These are phyloP conservation scores for Boletus insuetus DNA, from an alignment of 768 basidiomycete species.

Conservation along the genomic window DNA sequence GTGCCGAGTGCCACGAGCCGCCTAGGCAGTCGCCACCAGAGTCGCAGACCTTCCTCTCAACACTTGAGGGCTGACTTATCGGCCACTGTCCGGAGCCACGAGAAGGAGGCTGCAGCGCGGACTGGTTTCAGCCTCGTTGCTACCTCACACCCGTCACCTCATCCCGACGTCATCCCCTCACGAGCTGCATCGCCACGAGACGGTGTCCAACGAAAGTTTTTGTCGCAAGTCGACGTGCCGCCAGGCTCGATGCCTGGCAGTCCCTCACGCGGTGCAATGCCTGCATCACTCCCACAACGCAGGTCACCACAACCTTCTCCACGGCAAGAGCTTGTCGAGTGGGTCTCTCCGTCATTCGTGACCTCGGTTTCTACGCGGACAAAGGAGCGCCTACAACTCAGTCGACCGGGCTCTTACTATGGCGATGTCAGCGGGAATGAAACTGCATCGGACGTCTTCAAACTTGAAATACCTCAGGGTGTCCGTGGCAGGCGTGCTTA, in stretches of 20 bases:
- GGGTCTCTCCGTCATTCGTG: constrained; percentile 19
- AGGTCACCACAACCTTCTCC: constrained; percentile 31
- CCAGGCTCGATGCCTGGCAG: constrained; percentile 15
- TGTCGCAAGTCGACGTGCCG: constrained; percentile 16
- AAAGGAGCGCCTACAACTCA: constrained; percentile 10
- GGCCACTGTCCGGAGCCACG: constrained; percentile 26
- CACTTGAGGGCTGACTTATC: constrained; percentile 30
- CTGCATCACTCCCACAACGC: constrained; percentile 17
- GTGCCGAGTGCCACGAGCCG: constrained; percentile 27
- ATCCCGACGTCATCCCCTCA: constrained; percentile 27
- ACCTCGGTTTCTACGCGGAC: constrained; percentile 19
- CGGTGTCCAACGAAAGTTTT: constrained; percentile 15
- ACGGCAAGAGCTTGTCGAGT: constrained; percentile 25
- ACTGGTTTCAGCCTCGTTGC: constrained; percentile 33
- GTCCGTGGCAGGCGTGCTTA: constrained; percentile 8
- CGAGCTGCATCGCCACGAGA: constrained; percentile 23
- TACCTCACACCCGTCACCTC: constrained; percentile 20
- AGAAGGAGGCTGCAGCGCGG: constrained; percentile 25
- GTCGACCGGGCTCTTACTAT: constrained; percentile 23
- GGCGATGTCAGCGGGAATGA: constrained; percentile 33
- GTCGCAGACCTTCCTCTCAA: constrained; percentile 30
- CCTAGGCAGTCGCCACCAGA: constrained; percentile 26
- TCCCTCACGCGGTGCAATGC: constrained; percentile 14
- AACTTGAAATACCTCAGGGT: constrained; percentile 1
- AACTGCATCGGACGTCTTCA: constrained; percentile 13